Evolutionary conservation across 805 yeast species (phyloP), one percentile per base, ranked within the genome.

Genomic region (Yarrowia bubula): DNA sequence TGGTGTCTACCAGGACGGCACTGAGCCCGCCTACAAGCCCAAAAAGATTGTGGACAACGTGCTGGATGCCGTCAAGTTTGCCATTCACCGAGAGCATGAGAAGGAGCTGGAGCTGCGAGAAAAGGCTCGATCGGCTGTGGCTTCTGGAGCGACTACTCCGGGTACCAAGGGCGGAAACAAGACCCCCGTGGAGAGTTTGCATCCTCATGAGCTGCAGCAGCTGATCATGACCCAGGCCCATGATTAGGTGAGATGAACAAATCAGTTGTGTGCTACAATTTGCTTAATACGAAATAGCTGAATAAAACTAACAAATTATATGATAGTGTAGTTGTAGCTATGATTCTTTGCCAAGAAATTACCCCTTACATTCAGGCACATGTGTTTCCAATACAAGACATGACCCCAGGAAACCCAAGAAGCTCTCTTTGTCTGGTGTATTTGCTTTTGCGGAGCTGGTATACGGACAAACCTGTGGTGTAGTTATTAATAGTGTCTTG

Each of bases 1-100:
- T 42, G 96, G 96, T 74, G 96, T 89, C 66, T 89, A 89, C 76
- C 86, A 88, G 76, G 90, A 83, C 51, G 92, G 93, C 18, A 86
- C 93, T 8, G 82, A 76, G 18, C 96, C 96, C 18, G 87, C 86
- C 72, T 89, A 90, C 75, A 81, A 83, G 73, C 96, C 96, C 66
- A 90, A 88, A 75, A 85, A 86, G 70, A 82, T 81, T 50, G 86
- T 89, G 74, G 87, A 84, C 39, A 84, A 88, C 70, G 96, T 89
- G 4, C 79, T 90, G 73, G 92, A 89, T 66, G 92, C 96, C 35
- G 96, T 89, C 32, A 80, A 88, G 75, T 89, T 83, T 76, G 96
- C 93, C 28, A 87, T 89, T 71, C 93, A 89, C 74, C 81, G 92
- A 71, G 96, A 89, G 74, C 95, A 89, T 71, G 78, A 80, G 70